A percentile compares a stretch with the other conserved stretches of the same genome.
These are phyloP conservation scores for Macaranga tanarius DNA, from an alignment of 441 rosid genomes.

Conservation along the genomic window DNA sequence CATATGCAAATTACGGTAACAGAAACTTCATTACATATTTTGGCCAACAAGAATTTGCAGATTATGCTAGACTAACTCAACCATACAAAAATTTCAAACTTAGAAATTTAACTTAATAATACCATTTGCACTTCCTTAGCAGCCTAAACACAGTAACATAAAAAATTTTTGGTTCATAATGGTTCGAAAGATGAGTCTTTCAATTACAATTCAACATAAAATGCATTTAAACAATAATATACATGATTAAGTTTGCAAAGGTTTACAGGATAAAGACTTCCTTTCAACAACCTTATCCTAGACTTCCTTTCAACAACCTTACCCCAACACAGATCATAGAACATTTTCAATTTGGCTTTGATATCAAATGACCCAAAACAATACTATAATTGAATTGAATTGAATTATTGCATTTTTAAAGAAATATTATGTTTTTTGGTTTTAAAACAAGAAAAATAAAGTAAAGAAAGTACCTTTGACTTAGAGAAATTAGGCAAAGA, in stretches of 20 bases:
- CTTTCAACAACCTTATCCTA: background rate
- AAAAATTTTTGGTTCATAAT: no score
- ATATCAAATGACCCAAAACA: conserved; percentile 88
- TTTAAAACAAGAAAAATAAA: background rate
- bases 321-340: background rate
- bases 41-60: no score
- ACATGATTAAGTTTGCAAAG: background rate
- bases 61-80: no score
- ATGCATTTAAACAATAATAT: background rate
- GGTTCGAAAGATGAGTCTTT: background rate
- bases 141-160: no score
- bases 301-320: background rate
- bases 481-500: conserved; percentile 75
- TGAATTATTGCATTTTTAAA: no score
- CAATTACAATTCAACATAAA: background rate
- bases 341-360: conserved; percentile 5
- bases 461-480: conserved; percentile 48
- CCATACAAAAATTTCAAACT: no score
- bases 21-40: no score
- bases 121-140: no score
- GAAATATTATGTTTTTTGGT: no score
- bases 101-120: no score
- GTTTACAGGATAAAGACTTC: background rate
- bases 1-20: no score
- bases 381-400: no score